Percentiles rank a stretch among this genome's conserved stretches.
phyloP scores from a whole-genome alignment of 1,284 basidiomycete genomes.

The Peniophora sp. region DNA sequence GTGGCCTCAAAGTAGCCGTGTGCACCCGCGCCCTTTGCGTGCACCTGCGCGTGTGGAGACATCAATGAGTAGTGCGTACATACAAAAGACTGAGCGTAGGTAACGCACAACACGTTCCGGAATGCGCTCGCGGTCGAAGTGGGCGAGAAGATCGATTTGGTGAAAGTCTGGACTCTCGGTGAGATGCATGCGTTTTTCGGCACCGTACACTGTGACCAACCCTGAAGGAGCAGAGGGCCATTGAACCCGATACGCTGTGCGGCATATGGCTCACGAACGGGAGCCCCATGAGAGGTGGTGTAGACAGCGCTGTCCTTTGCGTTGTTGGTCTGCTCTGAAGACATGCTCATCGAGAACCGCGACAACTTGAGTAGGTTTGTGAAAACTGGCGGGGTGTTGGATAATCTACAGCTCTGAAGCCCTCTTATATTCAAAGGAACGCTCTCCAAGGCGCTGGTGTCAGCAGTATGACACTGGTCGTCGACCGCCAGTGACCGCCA shows the following conservation, averaged over 20 bases:
- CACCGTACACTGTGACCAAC: constrained; percentile 29
- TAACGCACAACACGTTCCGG: constrained; percentile 84
- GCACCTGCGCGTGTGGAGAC: constrained; percentile 55
- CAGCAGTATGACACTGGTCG: no score
- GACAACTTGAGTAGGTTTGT: no score
- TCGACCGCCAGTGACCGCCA: no score
- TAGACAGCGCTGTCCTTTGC: constrained; percentile 57
- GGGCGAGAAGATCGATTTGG: constrained; percentile 81
- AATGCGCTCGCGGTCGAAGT: constrained; percentile 92
- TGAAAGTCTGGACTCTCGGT: constrained; percentile 63
- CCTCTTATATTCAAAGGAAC: no score
- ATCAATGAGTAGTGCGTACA: constrained; percentile 3
- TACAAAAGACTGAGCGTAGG: constrained; percentile 2
- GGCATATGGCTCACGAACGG: constrained; percentile 66
- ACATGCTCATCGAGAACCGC: constrained; percentile 38
- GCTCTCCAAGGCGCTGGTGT: no score
- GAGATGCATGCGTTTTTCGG: not conserved
- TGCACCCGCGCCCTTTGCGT: constrained; percentile 83
- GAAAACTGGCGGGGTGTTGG: no score
- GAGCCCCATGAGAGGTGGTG: constrained; percentile 80
- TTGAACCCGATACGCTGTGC: constrained; percentile 67
- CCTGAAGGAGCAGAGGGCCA: constrained; percentile 84
- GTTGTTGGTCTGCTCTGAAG: constrained; percentile 52
- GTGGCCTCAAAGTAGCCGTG: constrained; percentile 90
- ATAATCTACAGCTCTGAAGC: no score